phyloP scores from a whole-genome alignment of 2,329 filamentous ascomycete genomes.

The Dothideomycetes sp. region DNA sequence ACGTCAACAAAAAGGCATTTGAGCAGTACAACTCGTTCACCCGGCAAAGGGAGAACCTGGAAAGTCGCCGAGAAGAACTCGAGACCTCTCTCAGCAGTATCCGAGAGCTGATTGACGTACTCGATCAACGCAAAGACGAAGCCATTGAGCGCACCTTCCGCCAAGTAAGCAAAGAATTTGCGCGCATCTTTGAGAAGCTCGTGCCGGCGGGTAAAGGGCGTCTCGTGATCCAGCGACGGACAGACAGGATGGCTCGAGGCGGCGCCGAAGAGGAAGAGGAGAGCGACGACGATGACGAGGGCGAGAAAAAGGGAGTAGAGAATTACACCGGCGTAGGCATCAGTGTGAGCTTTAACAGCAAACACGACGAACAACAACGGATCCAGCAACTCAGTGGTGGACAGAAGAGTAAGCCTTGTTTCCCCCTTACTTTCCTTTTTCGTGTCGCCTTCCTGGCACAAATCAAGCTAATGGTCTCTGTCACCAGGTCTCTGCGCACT shows the following conservation, averaged over 20 bases:
- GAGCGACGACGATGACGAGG: constrained; percentile 22
- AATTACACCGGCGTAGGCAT: constrained; percentile 96
- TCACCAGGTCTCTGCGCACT: constrained; percentile 83
- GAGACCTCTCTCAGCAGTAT: constrained; percentile 80
- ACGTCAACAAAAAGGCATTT: constrained; percentile 99
- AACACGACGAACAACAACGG: constrained; percentile 94
- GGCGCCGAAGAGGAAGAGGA: constrained; percentile 52
- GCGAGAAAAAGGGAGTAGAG: constrained; percentile 53
- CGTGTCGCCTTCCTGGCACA: too few relatives aligned
- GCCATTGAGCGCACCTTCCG: constrained; percentile 98
- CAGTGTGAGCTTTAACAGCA: constrained; percentile 96
- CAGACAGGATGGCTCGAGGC: constrained; percentile 53
- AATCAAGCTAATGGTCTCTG: too few relatives aligned
- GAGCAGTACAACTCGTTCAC: constrained; percentile 99
- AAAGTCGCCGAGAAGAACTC: constrained; percentile 74
- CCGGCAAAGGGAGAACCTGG: constrained; percentile 75
- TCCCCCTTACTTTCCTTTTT: background rate
- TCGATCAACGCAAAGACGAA: constrained; percentile 94
- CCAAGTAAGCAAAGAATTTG: constrained; percentile 89
- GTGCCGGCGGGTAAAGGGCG: constrained; percentile 88
- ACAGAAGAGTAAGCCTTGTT: constrained; percentile 74
- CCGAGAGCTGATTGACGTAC: constrained; percentile 79
- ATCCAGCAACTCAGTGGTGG: constrained; percentile 96
- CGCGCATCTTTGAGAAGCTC: constrained; percentile 84
- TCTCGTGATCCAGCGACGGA: constrained; percentile 83